Conservation (phyloP, 2,329 filamentous ascomycete species). For the Aspergillus proliferans region DNA sequence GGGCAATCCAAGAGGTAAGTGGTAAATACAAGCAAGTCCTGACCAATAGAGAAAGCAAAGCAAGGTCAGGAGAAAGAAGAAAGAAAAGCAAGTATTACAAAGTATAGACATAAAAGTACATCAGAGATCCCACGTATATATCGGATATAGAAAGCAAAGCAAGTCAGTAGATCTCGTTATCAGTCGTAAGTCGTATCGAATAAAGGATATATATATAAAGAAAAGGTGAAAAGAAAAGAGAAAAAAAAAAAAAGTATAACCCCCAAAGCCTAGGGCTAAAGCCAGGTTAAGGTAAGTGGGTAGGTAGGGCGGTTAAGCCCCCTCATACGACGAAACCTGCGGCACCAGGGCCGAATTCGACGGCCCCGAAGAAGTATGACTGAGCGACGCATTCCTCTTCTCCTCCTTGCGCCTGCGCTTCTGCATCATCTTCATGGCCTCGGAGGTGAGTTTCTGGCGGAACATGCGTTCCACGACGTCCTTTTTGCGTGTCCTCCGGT, state of each 20-base stretch:
- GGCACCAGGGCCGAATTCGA: neutral
- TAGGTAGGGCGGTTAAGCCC: constrained; percentile 7
- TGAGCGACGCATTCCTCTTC: constrained; percentile 17
- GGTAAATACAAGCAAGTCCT: no score
- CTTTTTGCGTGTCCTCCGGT: constrained; percentile 74
- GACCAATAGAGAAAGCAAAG: no score
- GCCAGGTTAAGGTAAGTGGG: neutral
- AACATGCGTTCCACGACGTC: constrained; percentile 73
- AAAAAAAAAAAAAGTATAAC: neutral
- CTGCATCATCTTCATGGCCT: constrained; percentile 54
- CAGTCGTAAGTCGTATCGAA: no score
- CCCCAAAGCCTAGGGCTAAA: neutral
- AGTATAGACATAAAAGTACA: neutral
- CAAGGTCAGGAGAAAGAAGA: no score
- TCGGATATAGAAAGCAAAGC: no score
- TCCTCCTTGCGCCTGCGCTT: constrained; percentile 44
- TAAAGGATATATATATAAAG: no score
- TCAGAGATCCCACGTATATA: neutral
- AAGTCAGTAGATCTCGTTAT: no score
- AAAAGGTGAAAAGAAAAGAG: neutral
- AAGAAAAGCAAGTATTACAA: no score
- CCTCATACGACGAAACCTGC: constrained; percentile 2
- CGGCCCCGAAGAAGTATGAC: neutral
- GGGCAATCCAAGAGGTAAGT: no score
- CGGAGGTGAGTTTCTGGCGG: constrained; percentile 65